Conservation (phyloP, 495 filamentous ascomycete species). For the Letharia columbiana region DNA sequence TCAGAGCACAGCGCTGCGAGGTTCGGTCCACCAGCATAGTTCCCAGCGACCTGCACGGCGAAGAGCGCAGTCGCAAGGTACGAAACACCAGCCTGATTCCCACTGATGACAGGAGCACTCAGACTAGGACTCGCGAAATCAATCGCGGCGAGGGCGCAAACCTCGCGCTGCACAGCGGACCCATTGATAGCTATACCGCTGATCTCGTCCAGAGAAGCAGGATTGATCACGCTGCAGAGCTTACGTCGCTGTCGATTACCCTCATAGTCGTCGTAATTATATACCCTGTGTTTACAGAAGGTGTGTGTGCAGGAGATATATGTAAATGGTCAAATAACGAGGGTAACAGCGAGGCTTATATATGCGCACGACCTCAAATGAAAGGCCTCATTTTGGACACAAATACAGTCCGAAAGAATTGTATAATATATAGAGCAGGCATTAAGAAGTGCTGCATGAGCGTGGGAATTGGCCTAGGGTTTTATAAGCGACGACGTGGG, state of each 20-base stretch:
- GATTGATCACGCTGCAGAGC: conserved; percentile 21
- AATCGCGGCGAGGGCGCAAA: conserved; percentile 15
- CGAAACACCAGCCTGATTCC: conserved; percentile 15
- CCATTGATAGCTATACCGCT: conserved; percentile 19
- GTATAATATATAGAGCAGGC: too few relatives aligned
- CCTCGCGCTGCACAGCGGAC: conserved; percentile 15
- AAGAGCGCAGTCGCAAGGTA: conserved; percentile 16
- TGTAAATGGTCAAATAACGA: too few relatives aligned
- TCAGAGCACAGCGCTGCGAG: conserved; percentile 16
- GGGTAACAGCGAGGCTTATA: too few relatives aligned
- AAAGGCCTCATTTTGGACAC: too few relatives aligned
- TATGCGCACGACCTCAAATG: too few relatives aligned
- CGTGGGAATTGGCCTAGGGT: too few relatives aligned
- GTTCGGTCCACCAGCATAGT: conserved; percentile 17
- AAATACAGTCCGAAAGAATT: too few relatives aligned
- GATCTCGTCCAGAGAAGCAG: conserved; percentile 13
- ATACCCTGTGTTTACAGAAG: too few relatives aligned
- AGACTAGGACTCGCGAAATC: not conserved
- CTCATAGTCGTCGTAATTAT: too few relatives aligned
- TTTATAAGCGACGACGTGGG: too few relatives aligned
- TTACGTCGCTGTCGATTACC: not conserved
- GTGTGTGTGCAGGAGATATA: too few relatives aligned
- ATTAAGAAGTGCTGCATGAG: too few relatives aligned
- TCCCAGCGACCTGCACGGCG: conserved; percentile 16
- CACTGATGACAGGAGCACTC: not conserved